Conservation (phyloP, 345 rosid species). For the Fremontodendron californicum region DNA sequence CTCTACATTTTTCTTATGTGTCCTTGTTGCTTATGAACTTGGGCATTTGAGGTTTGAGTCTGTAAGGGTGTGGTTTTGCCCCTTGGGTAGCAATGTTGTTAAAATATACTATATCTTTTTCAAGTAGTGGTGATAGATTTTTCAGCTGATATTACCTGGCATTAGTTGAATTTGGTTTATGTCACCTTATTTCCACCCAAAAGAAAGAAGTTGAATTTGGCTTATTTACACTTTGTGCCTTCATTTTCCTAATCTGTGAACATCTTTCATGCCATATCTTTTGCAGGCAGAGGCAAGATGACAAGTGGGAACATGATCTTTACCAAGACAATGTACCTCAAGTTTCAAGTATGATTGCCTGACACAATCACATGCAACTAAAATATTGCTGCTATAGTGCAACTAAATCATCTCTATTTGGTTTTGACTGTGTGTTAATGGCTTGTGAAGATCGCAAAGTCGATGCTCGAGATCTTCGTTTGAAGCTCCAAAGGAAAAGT, state of each 20-base stretch:
- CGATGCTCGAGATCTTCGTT: constrained; percentile 79
- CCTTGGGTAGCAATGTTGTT: not conserved
- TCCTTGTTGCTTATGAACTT: not conserved
- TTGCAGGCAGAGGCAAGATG: constrained; percentile 92
- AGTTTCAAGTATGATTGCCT: constrained; percentile 65
- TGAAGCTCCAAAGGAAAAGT: constrained; percentile 79
- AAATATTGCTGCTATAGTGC: constrained; percentile 31
- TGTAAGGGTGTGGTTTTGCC: not conserved
- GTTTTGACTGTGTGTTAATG: constrained; percentile 44
- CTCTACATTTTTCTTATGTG: not conserved
- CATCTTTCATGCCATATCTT: constrained; percentile 6
- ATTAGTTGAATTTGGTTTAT: not conserved
- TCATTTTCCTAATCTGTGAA: not conserved
- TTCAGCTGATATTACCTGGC: not conserved
- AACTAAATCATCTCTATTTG: constrained; percentile 32
- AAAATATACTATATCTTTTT: not conserved
- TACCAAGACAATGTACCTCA: constrained; percentile 43
- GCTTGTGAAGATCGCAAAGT: constrained; percentile 61
- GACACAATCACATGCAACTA: constrained; percentile 25
- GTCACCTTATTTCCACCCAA: not conserved
- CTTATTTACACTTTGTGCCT: not conserved
- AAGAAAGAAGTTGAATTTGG: not conserved
- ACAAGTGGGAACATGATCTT: constrained; percentile 99
- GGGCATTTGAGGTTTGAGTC: not conserved
- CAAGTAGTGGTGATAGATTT: not conserved